phyloP scores from a whole-genome alignment of 805 yeast genomes.

The Metschnikowia koreensis region DNA sequence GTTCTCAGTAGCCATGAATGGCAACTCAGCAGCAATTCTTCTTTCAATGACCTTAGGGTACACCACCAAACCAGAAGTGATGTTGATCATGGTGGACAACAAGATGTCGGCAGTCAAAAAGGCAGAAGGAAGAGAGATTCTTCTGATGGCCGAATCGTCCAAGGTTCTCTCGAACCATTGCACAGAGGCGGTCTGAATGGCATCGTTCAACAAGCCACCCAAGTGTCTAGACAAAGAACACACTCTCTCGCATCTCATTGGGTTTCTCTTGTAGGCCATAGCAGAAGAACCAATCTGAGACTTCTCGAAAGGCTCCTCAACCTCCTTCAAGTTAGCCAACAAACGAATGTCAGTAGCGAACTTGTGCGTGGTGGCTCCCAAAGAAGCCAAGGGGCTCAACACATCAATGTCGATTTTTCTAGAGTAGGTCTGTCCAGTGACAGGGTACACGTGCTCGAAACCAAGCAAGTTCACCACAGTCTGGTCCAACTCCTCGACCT shows the following conservation, averaged over 20 bases:
- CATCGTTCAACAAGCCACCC: conserved; percentile 88
- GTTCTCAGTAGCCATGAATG: conserved; percentile 99
- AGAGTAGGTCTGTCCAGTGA: conserved; percentile 98
- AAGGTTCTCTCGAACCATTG: conserved; percentile 99
- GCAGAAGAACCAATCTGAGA: conserved; percentile 98
- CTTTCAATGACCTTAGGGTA: conserved; percentile 98
- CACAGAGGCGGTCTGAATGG: conserved; percentile 94
- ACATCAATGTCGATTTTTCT: conserved; percentile 97
- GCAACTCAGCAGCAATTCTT: conserved; percentile 90
- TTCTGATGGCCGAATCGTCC: conserved; percentile 96
- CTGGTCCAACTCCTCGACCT: conserved; percentile 89
- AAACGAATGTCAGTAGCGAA: conserved; percentile 96
- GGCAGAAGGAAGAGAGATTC: conserved; percentile 95
- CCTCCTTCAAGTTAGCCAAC: conserved; percentile 93
- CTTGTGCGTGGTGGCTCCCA: conserved; percentile 96
- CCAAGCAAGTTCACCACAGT: conserved; percentile 92
- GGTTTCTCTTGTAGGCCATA: conserved; percentile 99
- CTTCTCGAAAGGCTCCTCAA: conserved; percentile 98
- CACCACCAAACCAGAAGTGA: conserved; percentile 92
- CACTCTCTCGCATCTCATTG: conserved; percentile 98
- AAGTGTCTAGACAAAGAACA: conserved; percentile 97
- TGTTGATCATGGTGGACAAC: conserved; percentile 83
- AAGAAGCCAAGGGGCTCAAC: conserved; percentile 85
- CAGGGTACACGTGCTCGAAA: conserved; percentile 92
- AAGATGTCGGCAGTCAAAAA: conserved; percentile 94